Base-by-base conservation (phyloP, 306 rosid genomes). In the Rosa rugosa region DNA sequence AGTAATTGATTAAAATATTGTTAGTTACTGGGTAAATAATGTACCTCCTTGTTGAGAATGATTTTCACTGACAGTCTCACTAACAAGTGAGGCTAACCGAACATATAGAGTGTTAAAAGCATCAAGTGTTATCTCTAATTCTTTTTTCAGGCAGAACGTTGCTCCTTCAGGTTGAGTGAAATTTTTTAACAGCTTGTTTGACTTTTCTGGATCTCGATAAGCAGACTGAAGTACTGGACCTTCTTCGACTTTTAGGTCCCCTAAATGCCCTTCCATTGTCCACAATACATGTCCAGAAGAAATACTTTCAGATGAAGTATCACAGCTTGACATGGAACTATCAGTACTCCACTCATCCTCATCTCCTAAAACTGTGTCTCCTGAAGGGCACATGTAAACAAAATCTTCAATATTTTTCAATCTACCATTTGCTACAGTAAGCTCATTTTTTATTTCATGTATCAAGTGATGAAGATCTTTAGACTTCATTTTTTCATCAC, bases 301-400 rank as follows among this genome's bases (percentile, higher is more conserved):
- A 76, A 60, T 86, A 81, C 83, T 81, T 77, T 83, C 86, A 25
- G 83, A 77, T 78, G 95, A 89, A 56, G 78, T 70, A 73, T 86
- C 95, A 59, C 90, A 90, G 83, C 86, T 54, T 64, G 97, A 91
- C 63, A 62, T 69, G 56, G 97, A 87, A 81, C 84, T 83, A 80
- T 88, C 97, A 59, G 85, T 49, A 72, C 87, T 89, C 82, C 80
- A 87, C 53, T 83, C 85, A 85, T 88, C 95, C 63, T 81, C 86
- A 83, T 83, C 85, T 45, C 74, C 63, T 53, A 82, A 64, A 72
- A 86, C 84, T 67, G 74, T 86, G 57, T 79, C 76, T 42, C 38
- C 76, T 47, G 75, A 64, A 72, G 77, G 79, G 78, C 78, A 74
- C 34, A 69, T 50, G 75, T 71, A 71, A 47, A 89, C 57, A 70